These are phyloP conservation scores for Pythium myriotylum DNA, from an alignment of 352 stramenopile genomes.

Conservation along the genomic window DNA sequence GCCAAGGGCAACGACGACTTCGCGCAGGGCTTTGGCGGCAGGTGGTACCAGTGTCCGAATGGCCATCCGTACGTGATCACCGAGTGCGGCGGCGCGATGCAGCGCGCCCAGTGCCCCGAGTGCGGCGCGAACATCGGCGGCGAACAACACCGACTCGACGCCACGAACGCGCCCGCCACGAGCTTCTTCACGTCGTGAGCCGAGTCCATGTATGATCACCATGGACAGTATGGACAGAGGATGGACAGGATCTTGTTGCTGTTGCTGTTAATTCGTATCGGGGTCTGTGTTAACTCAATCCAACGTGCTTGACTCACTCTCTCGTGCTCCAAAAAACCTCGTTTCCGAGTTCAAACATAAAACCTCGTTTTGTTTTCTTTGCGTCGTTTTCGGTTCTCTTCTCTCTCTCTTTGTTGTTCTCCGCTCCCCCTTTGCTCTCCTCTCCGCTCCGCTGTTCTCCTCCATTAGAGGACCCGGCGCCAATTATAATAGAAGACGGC, in stretches of 20 bases:
- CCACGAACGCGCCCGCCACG: conserved; percentile 1
- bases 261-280: too few species aligned
- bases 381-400: too few species aligned
- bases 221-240: too few species aligned
- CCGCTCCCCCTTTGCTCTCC: too few species aligned
- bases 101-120: conserved; percentile 61
- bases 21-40: conserved; percentile 30
- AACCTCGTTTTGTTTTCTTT: too few species aligned
- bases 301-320: too few species aligned
- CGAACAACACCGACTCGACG: conserved; percentile 32
- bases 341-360: too few species aligned
- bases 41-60: conserved; percentile 83
- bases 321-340: too few species aligned
- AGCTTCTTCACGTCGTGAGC: conserved; percentile 6
- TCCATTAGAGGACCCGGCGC: not conserved
- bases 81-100: conserved; percentile 81
- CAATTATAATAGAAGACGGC: conserved; percentile 41
- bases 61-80: conserved; percentile 86
- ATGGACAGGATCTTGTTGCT: too few species aligned
- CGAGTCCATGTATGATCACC: not conserved
- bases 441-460: too few species aligned
- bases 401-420: too few species aligned
- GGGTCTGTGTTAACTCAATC: too few species aligned
- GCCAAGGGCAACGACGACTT: conserved; percentile 2
- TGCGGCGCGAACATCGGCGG: conserved; percentile 71